Conservation (phyloP, 768 basidiomycete species). For the Mycena maculata region DNA sequence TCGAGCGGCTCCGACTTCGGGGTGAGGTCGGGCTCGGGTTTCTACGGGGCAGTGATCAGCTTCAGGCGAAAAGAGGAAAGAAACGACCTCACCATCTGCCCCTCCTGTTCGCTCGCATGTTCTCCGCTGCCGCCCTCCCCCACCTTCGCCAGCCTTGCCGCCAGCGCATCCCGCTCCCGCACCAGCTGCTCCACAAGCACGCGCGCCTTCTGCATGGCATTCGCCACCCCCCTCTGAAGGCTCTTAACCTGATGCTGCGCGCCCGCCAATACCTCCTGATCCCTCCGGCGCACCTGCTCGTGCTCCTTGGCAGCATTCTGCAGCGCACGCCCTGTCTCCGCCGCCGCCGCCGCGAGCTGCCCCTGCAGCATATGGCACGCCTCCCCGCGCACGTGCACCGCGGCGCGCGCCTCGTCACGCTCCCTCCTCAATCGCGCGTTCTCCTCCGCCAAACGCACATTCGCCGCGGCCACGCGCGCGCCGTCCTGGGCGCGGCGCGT, state of each 20-base stretch:
- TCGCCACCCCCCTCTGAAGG: not conserved
- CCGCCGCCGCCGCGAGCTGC: not conserved
- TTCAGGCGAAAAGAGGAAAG: not conserved
- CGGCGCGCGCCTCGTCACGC: not conserved
- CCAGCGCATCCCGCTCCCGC: not conserved
- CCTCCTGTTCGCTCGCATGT: not conserved
- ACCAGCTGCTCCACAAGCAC: not conserved
- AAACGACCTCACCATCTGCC: not conserved
- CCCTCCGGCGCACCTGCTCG: not conserved
- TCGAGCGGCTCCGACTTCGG: conserved; percentile 9
- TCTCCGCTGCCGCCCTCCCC: not conserved
- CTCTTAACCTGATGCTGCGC: not conserved
- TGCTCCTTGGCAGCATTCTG: not conserved
- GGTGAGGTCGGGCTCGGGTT: not conserved
- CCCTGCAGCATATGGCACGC: not conserved
- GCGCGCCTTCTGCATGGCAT: not conserved
- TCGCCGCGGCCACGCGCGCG: too few relatives aligned
- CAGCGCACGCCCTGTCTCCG: not conserved
- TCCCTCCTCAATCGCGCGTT: not conserved
- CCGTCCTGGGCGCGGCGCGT: not conserved
- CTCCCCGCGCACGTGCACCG: not conserved
- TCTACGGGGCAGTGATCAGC: not conserved
- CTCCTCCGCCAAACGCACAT: not conserved
- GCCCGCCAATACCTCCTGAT: not conserved
- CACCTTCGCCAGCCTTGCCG: not conserved